Evolutionary conservation across 164 flowering plant genomes (phyloP), one percentile per base, ranked within the genome.

Genomic region (Magnolia officinalis): DNA sequence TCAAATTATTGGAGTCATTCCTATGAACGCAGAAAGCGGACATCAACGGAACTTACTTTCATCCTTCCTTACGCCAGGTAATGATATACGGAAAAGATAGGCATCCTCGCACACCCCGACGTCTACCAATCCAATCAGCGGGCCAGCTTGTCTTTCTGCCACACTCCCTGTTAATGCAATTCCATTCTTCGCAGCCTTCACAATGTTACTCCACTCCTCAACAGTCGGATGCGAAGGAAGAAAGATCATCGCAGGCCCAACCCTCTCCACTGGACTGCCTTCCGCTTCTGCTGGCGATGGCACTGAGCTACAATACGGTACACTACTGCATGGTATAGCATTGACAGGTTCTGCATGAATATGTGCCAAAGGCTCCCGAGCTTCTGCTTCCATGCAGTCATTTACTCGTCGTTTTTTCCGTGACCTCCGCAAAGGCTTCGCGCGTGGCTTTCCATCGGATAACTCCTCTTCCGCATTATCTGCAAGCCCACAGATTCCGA

Each of bases 1-100:
- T 55, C 61, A 55, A 55, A 55, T 11, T 55, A 55, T 55, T 11
- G 13, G 13, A 55, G 61, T 55, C 61, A 9, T 55, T 2, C 13
- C 61, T 55, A 55, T 55, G 61, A 55, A 13, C 8, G 61, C 61
- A 55, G 18, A 55, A 11, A 55, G 45, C 13, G 61, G 10, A 55
- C 13, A 55, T 11, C 11, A 55, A 55, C 8, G 10, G 18, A 55
- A 84, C 92, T 90, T 85, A 90, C 97, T 78, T 79, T 82, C 90
- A 81, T 88, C 89, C 81, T 88, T 87, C 70, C 70, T 82, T 7
- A 93, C 96, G 10, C 97, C 97, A 0, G 96, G 96, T 81, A 93
- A 91, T 37, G 96, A 85, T 8, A 89, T 82, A 0, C 91, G 89
- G 70, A 93, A 93, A 3, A 87, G 50, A 80, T 89, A 93, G 0